Percentiles rank a stretch among this genome's conserved stretches.
phyloP scores from a whole-genome alignment of 345 rosid genomes.

The Mallotus nudiflorus region DNA sequence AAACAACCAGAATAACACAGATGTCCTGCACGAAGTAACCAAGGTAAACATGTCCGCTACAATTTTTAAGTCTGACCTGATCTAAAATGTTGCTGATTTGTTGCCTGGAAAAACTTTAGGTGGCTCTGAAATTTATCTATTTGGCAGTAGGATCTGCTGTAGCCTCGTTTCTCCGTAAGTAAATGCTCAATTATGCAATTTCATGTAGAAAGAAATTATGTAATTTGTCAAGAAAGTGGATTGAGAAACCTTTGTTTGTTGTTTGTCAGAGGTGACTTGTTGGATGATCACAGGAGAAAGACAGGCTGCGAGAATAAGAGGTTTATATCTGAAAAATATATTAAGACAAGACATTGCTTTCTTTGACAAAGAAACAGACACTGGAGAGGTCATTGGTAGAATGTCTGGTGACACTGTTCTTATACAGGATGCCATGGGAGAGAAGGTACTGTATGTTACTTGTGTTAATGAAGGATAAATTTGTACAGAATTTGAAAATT shows the following conservation, averaged over 20 bases:
- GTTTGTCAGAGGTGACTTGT: constrained; percentile 64
- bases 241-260: constrained; percentile 4
- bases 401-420: constrained; percentile 97
- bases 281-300: constrained; percentile 96
- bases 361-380: constrained; percentile 75
- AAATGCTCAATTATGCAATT: background rate
- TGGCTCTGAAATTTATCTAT: constrained; percentile 68
- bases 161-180: constrained; percentile 81
- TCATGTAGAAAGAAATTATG: background rate
- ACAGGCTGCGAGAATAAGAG: constrained; percentile 73
- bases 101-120: constrained; percentile 36
- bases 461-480: background rate
- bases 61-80: background rate
- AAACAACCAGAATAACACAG: constrained; percentile 45
- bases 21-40: constrained; percentile 45
- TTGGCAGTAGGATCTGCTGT: constrained; percentile 61
- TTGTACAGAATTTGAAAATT: background rate
- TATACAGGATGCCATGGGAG: constrained; percentile 97
- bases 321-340: constrained; percentile 66
- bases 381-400: constrained; percentile 86
- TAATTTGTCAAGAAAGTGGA: background rate
- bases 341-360: constrained; percentile 81
- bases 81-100: background rate
- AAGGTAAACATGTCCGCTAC: constrained; percentile 41
- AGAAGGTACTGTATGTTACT: constrained; percentile 54